phyloP scores from a whole-genome alignment of 176 grass and related monocot genomes.

The Paspalum vaginatum region DNA sequence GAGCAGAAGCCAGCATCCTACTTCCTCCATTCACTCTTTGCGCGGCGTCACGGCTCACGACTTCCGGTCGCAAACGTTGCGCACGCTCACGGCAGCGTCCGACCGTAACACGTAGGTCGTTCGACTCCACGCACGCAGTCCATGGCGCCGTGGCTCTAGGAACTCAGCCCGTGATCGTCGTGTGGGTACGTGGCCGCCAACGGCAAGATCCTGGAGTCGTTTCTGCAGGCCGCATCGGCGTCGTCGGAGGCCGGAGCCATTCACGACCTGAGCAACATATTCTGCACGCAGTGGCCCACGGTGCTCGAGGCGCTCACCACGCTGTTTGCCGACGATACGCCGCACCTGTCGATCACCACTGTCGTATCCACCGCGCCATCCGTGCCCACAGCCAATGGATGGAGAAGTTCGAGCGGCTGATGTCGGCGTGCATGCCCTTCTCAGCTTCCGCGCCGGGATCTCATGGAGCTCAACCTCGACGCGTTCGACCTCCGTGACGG shows the following conservation, averaged over 20 bases:
- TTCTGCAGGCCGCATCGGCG: constrained; percentile 68
- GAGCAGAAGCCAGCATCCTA: constrained; percentile 95
- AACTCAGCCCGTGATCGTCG: constrained; percentile 95
- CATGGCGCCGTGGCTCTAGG: constrained; percentile 85
- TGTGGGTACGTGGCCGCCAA: constrained; percentile 97
- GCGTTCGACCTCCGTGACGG: constrained; percentile 60
- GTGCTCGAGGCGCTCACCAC: constrained; percentile 92
- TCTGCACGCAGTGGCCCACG: constrained; percentile 99
- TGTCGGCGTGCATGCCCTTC: constrained; percentile 96
- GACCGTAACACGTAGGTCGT: constrained; percentile 84
- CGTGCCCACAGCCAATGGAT: constrained; percentile 67
- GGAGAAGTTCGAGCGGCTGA: constrained; percentile 96
- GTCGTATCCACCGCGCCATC: constrained; percentile 63
- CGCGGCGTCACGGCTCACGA: constrained; percentile 55
- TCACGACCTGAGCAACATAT: constrained; percentile 95
- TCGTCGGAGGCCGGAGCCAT: constrained; percentile 65
- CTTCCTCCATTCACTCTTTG: constrained; percentile 86
- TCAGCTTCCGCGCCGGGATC: constrained; percentile 76
- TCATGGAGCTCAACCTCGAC: constrained; percentile 81
- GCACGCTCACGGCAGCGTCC: constrained; percentile 66
- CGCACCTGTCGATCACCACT: constrained; percentile 92
- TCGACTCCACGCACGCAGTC: constrained; percentile 88
- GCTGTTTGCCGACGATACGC: constrained; percentile 89
- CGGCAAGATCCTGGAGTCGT: constrained; percentile 93
- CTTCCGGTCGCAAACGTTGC: constrained; percentile 67